Evolutionary conservation across 1,284 basidiomycete species (phyloP), one percentile per base, ranked within the genome.

Genomic region (Hymenochaete sp.): DNA sequence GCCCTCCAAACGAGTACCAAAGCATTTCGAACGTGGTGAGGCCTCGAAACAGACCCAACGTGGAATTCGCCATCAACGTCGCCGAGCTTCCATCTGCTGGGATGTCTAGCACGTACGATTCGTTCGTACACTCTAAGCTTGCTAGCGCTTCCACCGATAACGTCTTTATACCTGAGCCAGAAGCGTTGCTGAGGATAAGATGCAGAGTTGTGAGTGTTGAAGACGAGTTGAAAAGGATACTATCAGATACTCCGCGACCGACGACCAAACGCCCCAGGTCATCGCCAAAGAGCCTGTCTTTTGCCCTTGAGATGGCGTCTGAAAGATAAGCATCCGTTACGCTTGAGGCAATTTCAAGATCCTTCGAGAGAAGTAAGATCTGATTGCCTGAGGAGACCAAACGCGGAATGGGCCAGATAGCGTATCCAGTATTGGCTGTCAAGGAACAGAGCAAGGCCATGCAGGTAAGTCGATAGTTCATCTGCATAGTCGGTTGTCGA

Each of bases 11-110:
- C 27, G 72, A 67, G 56, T 83, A 89, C 73, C 78, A 83, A 27
- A 95, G 62, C 64, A 93, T 88, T 29, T 70, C 66, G 59, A 95
- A 90, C 1, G 89, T 92, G 22, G 85, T 82, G 51, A 95, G 62
- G 1, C 89, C 93, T 43, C 92, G 70, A 47, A 81, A 76, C 10
- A 92, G 63, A 0, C 91, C 90, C 16, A 95, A 63, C 0, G 86
- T 77, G 28, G 83, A 80, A 49, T 77, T 78, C 2, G 90, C 83
- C 0, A 60, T 68, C 38, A 95, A 63, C 0, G 64, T 70, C 4
- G 85, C 87, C 2, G 58, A 48, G 0, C 68, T 67, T 3, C 82
- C 83, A 46, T 82, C 72, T 2, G 56, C 59, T 0, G 84, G 84
- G 8, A 92, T 65, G 1, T 54, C 64, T 29, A 93, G 65, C 0